These are phyloP conservation scores for Cenococcum geophilum DNA, from an alignment of 495 filamentous ascomycete species.

Conservation along the genomic window DNA sequence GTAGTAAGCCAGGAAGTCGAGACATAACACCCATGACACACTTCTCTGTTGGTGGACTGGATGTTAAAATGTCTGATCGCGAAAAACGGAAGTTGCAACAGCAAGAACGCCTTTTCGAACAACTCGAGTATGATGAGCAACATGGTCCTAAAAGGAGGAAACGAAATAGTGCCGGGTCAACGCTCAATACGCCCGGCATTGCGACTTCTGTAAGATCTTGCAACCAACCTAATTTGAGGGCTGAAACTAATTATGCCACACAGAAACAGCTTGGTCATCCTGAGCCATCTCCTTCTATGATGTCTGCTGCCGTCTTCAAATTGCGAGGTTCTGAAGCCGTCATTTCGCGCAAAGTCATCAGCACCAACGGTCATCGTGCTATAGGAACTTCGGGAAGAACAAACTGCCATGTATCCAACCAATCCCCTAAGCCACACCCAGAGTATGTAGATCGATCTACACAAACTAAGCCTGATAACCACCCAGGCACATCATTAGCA, in stretches of 20 bases:
- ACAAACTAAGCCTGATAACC: slow-evolving; percentile 24
- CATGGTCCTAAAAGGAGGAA: slow-evolving; percentile 54
- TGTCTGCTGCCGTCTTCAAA: slow-evolving; percentile 11
- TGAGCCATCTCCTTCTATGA: slow-evolving; percentile 22
- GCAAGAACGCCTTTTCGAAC: slow-evolving; percentile 67
- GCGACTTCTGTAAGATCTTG: slow-evolving; percentile 30
- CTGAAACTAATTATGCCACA: slow-evolving; percentile 13
- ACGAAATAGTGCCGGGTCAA: slow-evolving; percentile 53
- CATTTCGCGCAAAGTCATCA: slow-evolving; percentile 23
- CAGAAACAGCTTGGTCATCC: slow-evolving; percentile 36
- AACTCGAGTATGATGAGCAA: slow-evolving; percentile 56
- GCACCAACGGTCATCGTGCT: slow-evolving; percentile 4
- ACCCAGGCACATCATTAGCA: not conserved
- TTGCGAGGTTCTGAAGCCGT: slow-evolving; percentile 18
- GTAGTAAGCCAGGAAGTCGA: slow-evolving; percentile 70
- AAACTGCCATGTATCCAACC: slow-evolving; percentile 4
- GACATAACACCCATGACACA: slow-evolving; percentile 67
- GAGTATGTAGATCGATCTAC: slow-evolving; percentile 27
- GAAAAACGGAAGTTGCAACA: slow-evolving; percentile 84
- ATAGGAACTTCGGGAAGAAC: slow-evolving; percentile 8
- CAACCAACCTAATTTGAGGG: slow-evolving; percentile 4
- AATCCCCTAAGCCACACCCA: slow-evolving; percentile 15
- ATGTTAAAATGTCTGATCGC: slow-evolving; percentile 67
- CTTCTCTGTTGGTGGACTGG: slow-evolving; percentile 49
- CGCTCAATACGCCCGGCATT: slow-evolving; percentile 37